phyloP scores from a whole-genome alignment of 2,329 filamentous ascomycete genomes.

The Sclerotinia subarctica region DNA sequence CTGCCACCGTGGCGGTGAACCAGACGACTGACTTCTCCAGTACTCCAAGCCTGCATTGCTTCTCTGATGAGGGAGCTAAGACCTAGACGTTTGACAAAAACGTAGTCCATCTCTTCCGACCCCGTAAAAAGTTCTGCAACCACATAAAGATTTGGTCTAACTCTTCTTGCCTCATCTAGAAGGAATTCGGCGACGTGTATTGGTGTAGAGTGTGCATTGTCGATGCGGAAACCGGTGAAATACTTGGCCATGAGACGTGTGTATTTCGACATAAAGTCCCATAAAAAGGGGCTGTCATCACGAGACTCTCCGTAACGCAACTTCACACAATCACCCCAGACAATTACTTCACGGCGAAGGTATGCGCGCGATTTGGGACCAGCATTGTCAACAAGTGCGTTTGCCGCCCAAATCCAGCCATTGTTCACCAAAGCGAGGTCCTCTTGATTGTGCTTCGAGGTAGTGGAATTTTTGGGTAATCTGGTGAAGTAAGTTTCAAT shows the following conservation, averaged over 20 bases:
- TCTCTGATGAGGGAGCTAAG: conserved; percentile 90
- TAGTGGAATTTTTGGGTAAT: conserved; percentile 73
- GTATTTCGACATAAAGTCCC: conserved; percentile 94
- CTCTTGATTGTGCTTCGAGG: conserved; percentile 70
- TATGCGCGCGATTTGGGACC: conserved; percentile 89
- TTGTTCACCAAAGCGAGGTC: conserved; percentile 88
- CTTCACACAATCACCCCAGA: conserved; percentile 99
- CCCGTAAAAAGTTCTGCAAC: conserved; percentile 95
- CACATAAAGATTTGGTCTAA: conserved; percentile 84
- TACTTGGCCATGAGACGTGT: conserved; percentile 90
- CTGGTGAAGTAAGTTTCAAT: conserved; percentile 96
- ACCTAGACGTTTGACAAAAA: conserved; percentile 90
- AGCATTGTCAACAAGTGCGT: conserved; percentile 90
- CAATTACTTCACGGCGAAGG: conserved; percentile 90
- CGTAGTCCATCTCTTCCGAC: conserved; percentile 91
- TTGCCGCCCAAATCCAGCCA: conserved; percentile 98
- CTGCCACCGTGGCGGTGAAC: conserved; percentile 91
- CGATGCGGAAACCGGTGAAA: conserved; percentile 92
- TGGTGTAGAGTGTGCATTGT: conserved; percentile 97
- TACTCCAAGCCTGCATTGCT: conserved; percentile 98
- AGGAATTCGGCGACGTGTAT: conserved; percentile 93
- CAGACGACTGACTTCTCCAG: conserved; percentile 83
- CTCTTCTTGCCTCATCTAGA: conserved; percentile 84
- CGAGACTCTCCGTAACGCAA: conserved; percentile 79
- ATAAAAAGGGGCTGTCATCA: conserved; percentile 86